Evolutionary conservation across 192 early-diverging fungal species (phyloP), one percentile per base, ranked within the genome.

Genomic region (Coemansia sp.): DNA sequence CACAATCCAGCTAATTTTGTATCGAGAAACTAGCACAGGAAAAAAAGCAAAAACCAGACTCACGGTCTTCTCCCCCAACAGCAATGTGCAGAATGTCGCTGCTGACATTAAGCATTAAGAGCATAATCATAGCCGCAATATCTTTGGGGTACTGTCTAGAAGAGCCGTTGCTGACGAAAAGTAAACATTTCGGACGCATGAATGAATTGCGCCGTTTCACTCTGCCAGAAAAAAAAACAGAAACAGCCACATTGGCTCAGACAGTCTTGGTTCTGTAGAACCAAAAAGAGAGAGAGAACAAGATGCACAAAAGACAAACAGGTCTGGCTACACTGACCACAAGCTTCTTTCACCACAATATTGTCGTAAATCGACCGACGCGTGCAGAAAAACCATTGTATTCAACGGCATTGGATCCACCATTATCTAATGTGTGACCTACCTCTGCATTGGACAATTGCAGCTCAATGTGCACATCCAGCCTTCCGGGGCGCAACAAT

Each of bases 401-500:
- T 50, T 50, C 16, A 7, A 7, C 7, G 19, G 48, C 16, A 50
- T 50, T 50, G 16, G 16, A 4, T 50, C 48, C 48, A 4, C 1
- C 44, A 12, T 45, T 65, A 65, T 65, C 17, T 19, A 42, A 11
- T 11, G 37, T 19, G 44, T 55, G 41, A 76, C 77, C 59, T 55
- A 79, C 81, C 74, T 90, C 77, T 38, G 64, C 67, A 53, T 88
- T 74, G 13, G 93, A 94, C 4, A 82, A 43, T 12, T 83, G 79
- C 25, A 95, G 79, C 51, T 86, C 68, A 42, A 95, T 72, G 64
- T 90, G 87, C 63, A 93, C 88, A 72, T 95, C 94, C 43, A 97
- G 78, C 11, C 94, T 87, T 20, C 93, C 94, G 11, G 94, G 93
- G 46, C 95, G 87, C 72, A 95, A 58, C 32, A 97, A 85, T 5